Conservation (phyloP, 2,329 filamentous ascomycete species). For the Penicillium sp. region DNA sequence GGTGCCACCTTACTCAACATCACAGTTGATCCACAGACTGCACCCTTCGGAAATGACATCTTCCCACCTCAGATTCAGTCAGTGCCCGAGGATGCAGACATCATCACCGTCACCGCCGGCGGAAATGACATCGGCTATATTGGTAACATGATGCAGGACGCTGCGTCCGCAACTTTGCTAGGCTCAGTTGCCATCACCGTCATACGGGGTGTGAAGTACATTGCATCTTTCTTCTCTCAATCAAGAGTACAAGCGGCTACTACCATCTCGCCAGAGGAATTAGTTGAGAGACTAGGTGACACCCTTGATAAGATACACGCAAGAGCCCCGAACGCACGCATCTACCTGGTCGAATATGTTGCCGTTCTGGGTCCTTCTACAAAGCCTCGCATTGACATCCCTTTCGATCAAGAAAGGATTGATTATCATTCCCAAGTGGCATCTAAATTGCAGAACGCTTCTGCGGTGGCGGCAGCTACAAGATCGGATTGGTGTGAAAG, state of each 20-base stretch:
- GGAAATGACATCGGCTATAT: slow-evolving; percentile 19
- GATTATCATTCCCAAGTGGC: slow-evolving; percentile 9
- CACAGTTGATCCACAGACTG: slow-evolving; percentile 8
- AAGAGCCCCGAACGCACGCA: slow-evolving; percentile 8
- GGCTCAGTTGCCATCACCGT: neutral
- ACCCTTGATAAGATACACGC: slow-evolving; percentile 12
- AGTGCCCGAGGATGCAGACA: slow-evolving; percentile 12
- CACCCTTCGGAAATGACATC: neutral
- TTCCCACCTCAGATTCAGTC: slow-evolving; percentile 13
- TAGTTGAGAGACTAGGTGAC: slow-evolving; percentile 7
- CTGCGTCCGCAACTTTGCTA: neutral
- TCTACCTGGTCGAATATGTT: slow-evolving; percentile 17
- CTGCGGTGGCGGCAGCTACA: slow-evolving; percentile 1
- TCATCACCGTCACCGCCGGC: slow-evolving; percentile 16
- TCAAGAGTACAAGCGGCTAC: neutral
- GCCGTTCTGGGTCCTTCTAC: slow-evolving; percentile 14
- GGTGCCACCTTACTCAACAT: slow-evolving; percentile 19
- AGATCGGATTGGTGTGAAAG: slow-evolving; percentile 16
- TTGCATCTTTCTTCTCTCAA: neutral
- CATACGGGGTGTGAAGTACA: neutral
- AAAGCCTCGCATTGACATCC: slow-evolving; percentile 6
- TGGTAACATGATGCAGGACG: slow-evolving; percentile 13
- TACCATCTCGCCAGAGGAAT: slow-evolving; percentile 1
- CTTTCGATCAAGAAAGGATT: slow-evolving; percentile 11
- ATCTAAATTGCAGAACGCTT: slow-evolving; percentile 12